Evolutionary conservation across 805 yeast species (phyloP).

Genomic region (Myxozyma mucilagina): DNA sequence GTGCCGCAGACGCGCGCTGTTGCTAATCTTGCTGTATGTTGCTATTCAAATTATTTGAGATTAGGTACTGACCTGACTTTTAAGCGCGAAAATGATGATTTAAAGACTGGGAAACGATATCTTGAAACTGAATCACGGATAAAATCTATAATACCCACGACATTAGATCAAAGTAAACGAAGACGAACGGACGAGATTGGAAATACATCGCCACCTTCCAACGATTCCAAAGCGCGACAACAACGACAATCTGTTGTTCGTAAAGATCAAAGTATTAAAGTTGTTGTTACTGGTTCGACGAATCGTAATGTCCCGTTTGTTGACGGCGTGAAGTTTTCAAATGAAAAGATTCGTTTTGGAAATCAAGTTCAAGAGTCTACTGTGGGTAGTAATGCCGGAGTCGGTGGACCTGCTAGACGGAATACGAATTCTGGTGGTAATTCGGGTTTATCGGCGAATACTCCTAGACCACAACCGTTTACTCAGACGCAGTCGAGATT

Average conservation of each 20-base stretch:
- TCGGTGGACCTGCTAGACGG: constrained; percentile 4
- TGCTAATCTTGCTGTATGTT: constrained; percentile 9
- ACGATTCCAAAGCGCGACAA: not conserved
- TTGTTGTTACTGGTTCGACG: not conserved
- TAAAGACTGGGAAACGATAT: not conserved
- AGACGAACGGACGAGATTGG: constrained; percentile 26
- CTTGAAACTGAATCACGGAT: constrained; percentile 2
- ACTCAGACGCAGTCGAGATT: constrained; percentile 3
- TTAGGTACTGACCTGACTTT: not conserved
- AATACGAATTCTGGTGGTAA: constrained; percentile 6
- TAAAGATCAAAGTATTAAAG: not conserved
- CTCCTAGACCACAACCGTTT: constrained; percentile 19
- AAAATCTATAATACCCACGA: not conserved
- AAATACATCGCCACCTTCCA: constrained; percentile 17
- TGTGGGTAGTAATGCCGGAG: not conserved
- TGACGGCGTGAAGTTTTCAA: constrained; percentile 41
- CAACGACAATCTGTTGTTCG: constrained; percentile 12
- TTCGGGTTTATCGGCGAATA: constrained; percentile 4
- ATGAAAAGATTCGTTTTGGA: constrained; percentile 39
- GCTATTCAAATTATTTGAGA: not conserved
- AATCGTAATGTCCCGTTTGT: constrained; percentile 34
- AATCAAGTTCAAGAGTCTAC: constrained; percentile 3
- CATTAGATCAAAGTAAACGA: constrained; percentile 24
- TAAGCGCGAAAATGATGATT: not conserved
- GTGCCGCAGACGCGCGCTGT: constrained; percentile 20